Base-by-base conservation (phyloP, 129 eudicot genomes). In the Rutidosis leptorrhynchoides region DNA sequence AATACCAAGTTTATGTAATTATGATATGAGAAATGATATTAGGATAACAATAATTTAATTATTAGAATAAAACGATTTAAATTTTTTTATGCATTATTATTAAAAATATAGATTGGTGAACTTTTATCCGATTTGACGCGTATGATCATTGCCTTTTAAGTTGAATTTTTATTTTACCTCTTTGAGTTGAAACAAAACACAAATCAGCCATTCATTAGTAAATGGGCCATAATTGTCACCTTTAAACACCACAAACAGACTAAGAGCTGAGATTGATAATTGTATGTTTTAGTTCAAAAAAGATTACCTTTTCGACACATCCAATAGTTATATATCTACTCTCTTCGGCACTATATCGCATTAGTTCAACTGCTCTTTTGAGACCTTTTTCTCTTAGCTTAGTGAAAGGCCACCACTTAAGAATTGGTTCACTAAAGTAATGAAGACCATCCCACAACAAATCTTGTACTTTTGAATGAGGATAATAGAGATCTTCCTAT, bases 401-500 rank as follows among this genome's bases (percentile, higher is more conserved):
- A 66, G 78, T 79, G 61, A 84, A 68, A 0, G 95, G 95, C 95
- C 95, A 87, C 17, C 60, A 68, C 64, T 75, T 84, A 37, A 87
- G 73, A 19, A 87, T 29, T 19, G 95, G 95, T 74, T 87, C 95
- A 9, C 78, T 75, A 4, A 80, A 27, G 71, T 87, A 84, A 71
- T 87, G 79, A 55, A 84, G 83, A 26, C 78, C 69, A 58, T 87
- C 83, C 95, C 95, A 87, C 11, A 84, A 70, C 43, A 84, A 51
- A 74, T 87, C 95, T 79, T 87, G 95, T 6, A 81, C 22, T 12
- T 15, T 64, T 45, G 85, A 65, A 58, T 87, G 95, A 40, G 87
- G 90, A 57, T 84, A 84, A 64, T 87, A 84, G 60, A 87, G 67
- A 77, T 87, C 95, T 14, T 83, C 85, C 90, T 85, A 74, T 74